phyloP scores from a whole-genome alignment of 306 rosid species.

The Trifolium dubium region DNA sequence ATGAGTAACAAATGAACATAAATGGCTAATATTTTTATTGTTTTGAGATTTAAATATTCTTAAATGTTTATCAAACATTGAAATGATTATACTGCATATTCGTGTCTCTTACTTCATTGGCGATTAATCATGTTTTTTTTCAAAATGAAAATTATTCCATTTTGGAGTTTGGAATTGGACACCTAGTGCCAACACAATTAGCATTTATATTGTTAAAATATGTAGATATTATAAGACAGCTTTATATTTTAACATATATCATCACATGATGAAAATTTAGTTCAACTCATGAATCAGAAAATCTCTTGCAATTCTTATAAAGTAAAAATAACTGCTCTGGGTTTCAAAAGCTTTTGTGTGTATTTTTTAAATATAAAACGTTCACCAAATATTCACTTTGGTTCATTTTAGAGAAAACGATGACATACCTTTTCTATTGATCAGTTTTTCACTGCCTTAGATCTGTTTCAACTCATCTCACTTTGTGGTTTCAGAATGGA shows the following conservation, averaged over 20 bases:
- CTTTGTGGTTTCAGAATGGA: slow-evolving; percentile 72
- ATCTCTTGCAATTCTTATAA: not conserved
- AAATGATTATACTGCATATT: slow-evolving; percentile 11
- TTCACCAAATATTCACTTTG: slow-evolving; percentile 6
- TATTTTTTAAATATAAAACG: slow-evolving; percentile 4
- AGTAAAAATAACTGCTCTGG: not conserved
- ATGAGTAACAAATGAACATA: not conserved
- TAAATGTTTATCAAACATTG: slow-evolving; percentile 3
- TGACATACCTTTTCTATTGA: slow-evolving; percentile 14
- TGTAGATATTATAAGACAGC: no score
- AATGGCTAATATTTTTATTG: no score
- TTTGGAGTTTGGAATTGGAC: slow-evolving; percentile 12
- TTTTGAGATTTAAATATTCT: slow-evolving; percentile 2
- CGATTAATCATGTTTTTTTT: slow-evolving; percentile 16
- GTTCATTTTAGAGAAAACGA: slow-evolving; percentile 9
- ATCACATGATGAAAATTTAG: slow-evolving; percentile 6
- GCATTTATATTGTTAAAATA: not conserved
- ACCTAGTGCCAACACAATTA: not conserved
- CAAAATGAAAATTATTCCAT: slow-evolving; percentile 31
- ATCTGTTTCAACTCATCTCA: slow-evolving; percentile 37
- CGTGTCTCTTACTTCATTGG: slow-evolving; percentile 4
- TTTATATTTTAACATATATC: not conserved
- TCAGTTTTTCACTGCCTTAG: not conserved
- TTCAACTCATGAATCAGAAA: not conserved
- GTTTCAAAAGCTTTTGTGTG: slow-evolving; percentile 18